Conservation (phyloP, 805 yeast genomes). For the Debaryomyces tyrocola region DNA sequence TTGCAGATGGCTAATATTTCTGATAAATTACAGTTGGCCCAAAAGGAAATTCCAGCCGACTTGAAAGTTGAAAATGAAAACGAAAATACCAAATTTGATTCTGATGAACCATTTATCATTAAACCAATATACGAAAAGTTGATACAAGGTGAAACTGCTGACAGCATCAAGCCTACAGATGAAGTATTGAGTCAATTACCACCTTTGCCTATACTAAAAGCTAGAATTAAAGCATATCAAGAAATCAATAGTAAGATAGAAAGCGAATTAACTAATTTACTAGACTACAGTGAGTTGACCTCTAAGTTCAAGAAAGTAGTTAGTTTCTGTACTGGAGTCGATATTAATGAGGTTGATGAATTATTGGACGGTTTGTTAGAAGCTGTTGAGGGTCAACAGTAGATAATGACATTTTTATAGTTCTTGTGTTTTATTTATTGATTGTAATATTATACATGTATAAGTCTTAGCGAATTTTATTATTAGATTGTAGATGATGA, state of each 20-base stretch:
- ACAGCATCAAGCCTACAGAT: slow-evolving; percentile 22
- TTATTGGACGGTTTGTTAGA: slow-evolving; percentile 81
- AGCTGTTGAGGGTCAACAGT: slow-evolving; percentile 77
- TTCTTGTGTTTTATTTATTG: not conserved
- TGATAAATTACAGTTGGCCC: slow-evolving; percentile 32
- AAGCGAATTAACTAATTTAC: slow-evolving; percentile 51
- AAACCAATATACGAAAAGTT: slow-evolving; percentile 57
- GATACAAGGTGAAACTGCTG: slow-evolving; percentile 23
- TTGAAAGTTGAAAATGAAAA: slow-evolving; percentile 48
- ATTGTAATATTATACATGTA: not conserved
- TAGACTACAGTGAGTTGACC: slow-evolving; percentile 41
- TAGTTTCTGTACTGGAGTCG: slow-evolving; percentile 86
- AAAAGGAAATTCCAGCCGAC: slow-evolving; percentile 35
- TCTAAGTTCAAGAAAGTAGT: slow-evolving; percentile 84
- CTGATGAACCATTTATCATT: slow-evolving; percentile 88
- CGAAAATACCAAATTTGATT: slow-evolving; percentile 69
- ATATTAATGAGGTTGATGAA: slow-evolving; percentile 73
- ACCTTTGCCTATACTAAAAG: slow-evolving; percentile 53
- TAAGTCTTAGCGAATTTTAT: not conserved
- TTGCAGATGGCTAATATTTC: slow-evolving; percentile 41
- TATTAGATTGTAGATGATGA: not conserved
- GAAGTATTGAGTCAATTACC: slow-evolving; percentile 40
- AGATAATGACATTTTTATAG: not conserved
- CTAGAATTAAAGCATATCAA: slow-evolving; percentile 78
- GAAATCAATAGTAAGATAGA: slow-evolving; percentile 62